These are phyloP conservation scores for Claviceps arundinis DNA, from an alignment of 2,329 filamentous ascomycete species.

Conservation along the genomic window DNA sequence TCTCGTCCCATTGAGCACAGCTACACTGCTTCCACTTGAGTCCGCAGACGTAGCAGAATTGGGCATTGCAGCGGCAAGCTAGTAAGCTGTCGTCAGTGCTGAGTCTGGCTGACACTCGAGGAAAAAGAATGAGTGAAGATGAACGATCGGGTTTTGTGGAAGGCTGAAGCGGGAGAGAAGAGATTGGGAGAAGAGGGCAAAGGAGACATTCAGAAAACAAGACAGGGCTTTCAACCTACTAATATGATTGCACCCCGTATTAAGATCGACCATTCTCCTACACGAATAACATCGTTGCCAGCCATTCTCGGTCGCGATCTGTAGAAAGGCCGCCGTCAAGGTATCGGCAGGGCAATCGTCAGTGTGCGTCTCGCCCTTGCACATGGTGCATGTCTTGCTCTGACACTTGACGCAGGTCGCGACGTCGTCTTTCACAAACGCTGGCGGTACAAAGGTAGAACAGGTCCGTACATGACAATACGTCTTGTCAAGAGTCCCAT, in stretches of 20 bases:
- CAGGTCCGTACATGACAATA: conserved; percentile 37
- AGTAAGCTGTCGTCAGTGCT: neutral
- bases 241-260: conserved; percentile 42
- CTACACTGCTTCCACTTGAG: conserved; percentile 16
- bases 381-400: conserved; percentile 32
- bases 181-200: too few relatives aligned
- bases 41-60: conserved; percentile 40
- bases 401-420: conserved; percentile 31
- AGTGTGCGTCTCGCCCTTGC: conserved; percentile 32
- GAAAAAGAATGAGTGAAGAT: neutral
- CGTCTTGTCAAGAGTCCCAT: conserved; percentile 29
- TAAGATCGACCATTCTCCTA: conserved; percentile 32
- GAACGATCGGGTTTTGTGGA: too few relatives aligned
- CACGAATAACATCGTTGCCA: conserved; percentile 41
- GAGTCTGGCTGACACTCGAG: neutral
- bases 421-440: conserved; percentile 17
- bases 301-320: conserved; percentile 24
- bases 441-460: conserved; percentile 30
- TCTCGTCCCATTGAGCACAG: too few relatives aligned
- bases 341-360: conserved; percentile 35
- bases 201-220: too few relatives aligned
- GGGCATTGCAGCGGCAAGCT: conserved; percentile 30
- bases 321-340: conserved; percentile 24
- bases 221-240: conserved; percentile 21
- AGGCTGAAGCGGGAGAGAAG: too few relatives aligned